Evolutionary conservation across 1,284 basidiomycete genomes (phyloP).

Genomic region (Agroathelia rolfsii): DNA sequence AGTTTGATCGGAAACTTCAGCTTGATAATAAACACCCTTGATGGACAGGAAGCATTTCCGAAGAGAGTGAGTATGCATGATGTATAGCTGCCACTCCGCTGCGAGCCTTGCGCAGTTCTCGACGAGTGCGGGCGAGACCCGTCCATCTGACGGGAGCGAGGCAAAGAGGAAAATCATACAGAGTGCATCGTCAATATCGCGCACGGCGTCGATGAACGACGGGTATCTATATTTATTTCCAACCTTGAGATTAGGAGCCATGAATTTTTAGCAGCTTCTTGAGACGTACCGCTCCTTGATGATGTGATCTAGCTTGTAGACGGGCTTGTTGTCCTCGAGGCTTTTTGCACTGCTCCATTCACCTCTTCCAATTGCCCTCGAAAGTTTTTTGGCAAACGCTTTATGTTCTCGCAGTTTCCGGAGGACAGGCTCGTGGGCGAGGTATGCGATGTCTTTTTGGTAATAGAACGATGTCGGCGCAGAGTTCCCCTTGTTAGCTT

Average conservation of each 20-base stretch:
- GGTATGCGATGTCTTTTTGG: slow-evolving; percentile 95
- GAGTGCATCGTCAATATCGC: slow-evolving; percentile 95
- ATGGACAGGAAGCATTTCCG: slow-evolving; percentile 95
- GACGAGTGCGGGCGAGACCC: slow-evolving; percentile 77
- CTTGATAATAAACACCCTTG: slow-evolving; percentile 98
- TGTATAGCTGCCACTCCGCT: slow-evolving; percentile 91
- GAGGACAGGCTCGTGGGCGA: slow-evolving; percentile 96
- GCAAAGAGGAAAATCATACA: slow-evolving; percentile 94
- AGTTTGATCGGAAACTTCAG: slow-evolving; percentile 86
- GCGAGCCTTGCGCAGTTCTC: slow-evolving; percentile 87
- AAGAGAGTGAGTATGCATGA: slow-evolving; percentile 82
- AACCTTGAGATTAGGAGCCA: background rate
- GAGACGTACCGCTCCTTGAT: slow-evolving; percentile 84
- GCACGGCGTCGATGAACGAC: slow-evolving; percentile 90
- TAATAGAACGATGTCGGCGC: slow-evolving; percentile 98
- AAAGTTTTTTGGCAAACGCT: slow-evolving; percentile 95
- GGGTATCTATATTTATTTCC: slow-evolving; percentile 63
- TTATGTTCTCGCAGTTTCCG: slow-evolving; percentile 96
- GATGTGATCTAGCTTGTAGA: slow-evolving; percentile 89
- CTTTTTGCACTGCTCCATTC: slow-evolving; percentile 96
- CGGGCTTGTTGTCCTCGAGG: slow-evolving; percentile 85
- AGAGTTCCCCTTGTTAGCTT: slow-evolving; percentile 95
- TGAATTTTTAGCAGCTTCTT: background rate
- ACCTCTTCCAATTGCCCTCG: slow-evolving; percentile 84
- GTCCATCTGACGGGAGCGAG: slow-evolving; percentile 74